phyloP scores from a whole-genome alignment of 2,329 filamentous ascomycete species.

The Alternaria arborescens region DNA sequence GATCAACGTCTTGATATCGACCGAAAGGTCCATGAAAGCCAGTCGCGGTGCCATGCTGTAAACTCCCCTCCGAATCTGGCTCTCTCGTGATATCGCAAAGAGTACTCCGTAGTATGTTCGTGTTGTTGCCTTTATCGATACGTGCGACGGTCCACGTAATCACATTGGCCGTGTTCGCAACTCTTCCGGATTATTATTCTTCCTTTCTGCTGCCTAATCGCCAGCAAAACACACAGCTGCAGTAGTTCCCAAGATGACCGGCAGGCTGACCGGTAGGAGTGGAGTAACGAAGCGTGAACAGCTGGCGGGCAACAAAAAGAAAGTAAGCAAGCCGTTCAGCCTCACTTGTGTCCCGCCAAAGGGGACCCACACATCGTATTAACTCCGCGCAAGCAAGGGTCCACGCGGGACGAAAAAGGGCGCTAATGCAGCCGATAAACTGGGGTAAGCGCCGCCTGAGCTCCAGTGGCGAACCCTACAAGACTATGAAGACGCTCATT shows the following conservation, averaged over 20 bases:
- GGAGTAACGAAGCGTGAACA: background rate
- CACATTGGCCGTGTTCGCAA: background rate
- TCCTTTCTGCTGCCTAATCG: background rate
- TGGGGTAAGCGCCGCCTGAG: slow-evolving; percentile 13
- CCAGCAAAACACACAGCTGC: background rate
- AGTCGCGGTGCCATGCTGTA: slow-evolving; percentile 36
- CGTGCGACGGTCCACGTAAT: background rate
- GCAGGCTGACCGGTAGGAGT: slow-evolving; percentile 19
- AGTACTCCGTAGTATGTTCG: background rate
- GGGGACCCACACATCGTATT: slow-evolving; percentile 2
- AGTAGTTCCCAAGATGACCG: background rate
- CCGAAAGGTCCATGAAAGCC: slow-evolving; percentile 47
- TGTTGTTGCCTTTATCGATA: background rate
- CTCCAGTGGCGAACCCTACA: background rate
- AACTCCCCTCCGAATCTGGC: background rate
- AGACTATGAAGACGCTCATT: background rate
- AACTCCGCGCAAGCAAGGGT: slow-evolving; percentile 13
- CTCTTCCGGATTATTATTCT: background rate
- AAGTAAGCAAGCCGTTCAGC: slow-evolving; percentile 20
- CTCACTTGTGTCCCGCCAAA: slow-evolving; percentile 23
- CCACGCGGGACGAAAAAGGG: slow-evolving; percentile 6
- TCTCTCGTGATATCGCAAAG: background rate
- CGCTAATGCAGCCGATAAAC: slow-evolving; percentile 14
- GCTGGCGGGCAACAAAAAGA: slow-evolving; percentile 15
- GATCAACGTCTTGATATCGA: slow-evolving; percentile 52